These are phyloP conservation scores for Rhodotorula babjevae DNA, from an alignment of 768 basidiomycete species.

Conservation along the genomic window DNA sequence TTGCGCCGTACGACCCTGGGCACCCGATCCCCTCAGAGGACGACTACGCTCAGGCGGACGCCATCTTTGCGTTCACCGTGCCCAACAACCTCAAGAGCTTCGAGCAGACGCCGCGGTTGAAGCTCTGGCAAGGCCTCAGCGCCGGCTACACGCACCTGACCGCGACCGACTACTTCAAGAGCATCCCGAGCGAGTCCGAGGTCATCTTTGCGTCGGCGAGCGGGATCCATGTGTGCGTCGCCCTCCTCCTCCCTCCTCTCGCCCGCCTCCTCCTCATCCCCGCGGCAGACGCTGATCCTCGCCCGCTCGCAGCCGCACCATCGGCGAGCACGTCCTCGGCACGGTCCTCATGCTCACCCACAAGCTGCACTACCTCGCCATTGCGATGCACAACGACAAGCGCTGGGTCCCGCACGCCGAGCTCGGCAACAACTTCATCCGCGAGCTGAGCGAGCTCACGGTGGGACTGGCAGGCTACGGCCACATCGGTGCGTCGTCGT, in stretches of 20 bases:
- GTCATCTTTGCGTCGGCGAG: slow-evolving; percentile 24
- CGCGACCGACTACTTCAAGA: slow-evolving; percentile 7
- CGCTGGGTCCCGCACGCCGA: slow-evolving; percentile 10
- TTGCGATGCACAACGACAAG: slow-evolving; percentile 5
- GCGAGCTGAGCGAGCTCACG: slow-evolving; percentile 22
- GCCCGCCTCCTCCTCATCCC: too few relatives aligned
- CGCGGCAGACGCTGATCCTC: too few relatives aligned
- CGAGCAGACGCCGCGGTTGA: slow-evolving; percentile 18
- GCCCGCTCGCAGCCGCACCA: neutral
- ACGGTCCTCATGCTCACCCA: slow-evolving; percentile 19
- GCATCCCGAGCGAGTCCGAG: neutral
- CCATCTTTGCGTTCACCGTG: slow-evolving; percentile 19
- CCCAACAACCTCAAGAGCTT: slow-evolving; percentile 5
- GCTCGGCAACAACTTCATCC: slow-evolving; percentile 25
- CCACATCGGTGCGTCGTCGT: slow-evolving; percentile 18
- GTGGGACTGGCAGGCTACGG: slow-evolving; percentile 35
- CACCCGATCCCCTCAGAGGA: slow-evolving; percentile 4
- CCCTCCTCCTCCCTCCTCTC: too few relatives aligned
- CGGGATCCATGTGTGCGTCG: slow-evolving; percentile 27
- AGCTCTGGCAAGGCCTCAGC: slow-evolving; percentile 18
- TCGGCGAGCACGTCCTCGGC: slow-evolving; percentile 24
- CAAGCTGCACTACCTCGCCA: slow-evolving; percentile 17
- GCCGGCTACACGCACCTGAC: slow-evolving; percentile 24
- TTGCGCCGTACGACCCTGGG: neutral
- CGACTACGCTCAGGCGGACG: slow-evolving; percentile 7